These are phyloP conservation scores for Pseudocercospora vitis DNA, from an alignment of 2,329 filamentous ascomycete genomes.

Conservation along the genomic window DNA sequence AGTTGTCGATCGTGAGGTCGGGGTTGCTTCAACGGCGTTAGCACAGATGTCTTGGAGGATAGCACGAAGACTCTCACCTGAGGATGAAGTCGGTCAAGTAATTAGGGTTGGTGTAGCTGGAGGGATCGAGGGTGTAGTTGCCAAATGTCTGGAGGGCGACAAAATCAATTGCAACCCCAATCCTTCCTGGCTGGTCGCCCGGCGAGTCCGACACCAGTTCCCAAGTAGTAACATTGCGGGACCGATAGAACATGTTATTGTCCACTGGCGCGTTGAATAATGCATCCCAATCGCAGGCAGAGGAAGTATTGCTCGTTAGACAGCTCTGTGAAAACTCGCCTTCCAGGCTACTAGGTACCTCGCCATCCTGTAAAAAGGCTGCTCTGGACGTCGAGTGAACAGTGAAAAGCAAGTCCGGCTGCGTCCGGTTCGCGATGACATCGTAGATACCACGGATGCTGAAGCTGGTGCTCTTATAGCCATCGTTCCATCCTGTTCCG, in stretches of 20 bases:
- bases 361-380: conserved; percentile 24
- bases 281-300: conserved; percentile 20
- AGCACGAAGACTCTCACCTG: neutral
- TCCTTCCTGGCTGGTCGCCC: neutral
- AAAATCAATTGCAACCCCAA: conserved; percentile 17
- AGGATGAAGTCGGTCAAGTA: neutral
- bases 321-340: conserved; percentile 14
- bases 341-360: conserved; percentile 15
- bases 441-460: conserved; percentile 17
- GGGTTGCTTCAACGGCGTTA: neutral
- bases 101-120: conserved; percentile 23
- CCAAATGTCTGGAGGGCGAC: conserved; percentile 26
- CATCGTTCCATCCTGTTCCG: conserved; percentile 27
- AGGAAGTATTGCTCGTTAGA: conserved; percentile 7
- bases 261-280: conserved; percentile 15
- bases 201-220: conserved; percentile 10
- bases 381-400: conserved; percentile 20
- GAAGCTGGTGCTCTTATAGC: conserved; percentile 25
- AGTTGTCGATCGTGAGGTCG: neutral
- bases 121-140: conserved; percentile 30
- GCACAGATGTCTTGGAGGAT: neutral
- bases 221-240: conserved; percentile 20
- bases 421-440: neutral
- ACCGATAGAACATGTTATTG: conserved; percentile 10
- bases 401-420: neutral